A percentile compares a stretch with the other conserved stretches of the same genome.
phyloP scores from a whole-genome alignment of 2,329 filamentous ascomycete genomes.

The Neoascochyta sp. region DNA sequence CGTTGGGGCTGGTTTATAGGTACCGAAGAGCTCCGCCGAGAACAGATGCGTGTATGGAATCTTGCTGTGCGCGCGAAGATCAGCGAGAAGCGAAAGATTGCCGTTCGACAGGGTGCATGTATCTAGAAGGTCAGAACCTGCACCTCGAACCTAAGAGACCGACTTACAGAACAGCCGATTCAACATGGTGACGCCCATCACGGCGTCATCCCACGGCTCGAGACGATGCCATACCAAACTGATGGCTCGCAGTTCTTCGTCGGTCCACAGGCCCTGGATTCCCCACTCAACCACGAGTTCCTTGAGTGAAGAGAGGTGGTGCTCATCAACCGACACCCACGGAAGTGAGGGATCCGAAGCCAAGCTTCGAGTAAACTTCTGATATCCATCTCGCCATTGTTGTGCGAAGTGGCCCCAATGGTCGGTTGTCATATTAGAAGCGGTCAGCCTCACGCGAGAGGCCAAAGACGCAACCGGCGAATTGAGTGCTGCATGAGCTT shows the following conservation, averaged over 20 bases:
- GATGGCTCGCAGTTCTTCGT: constrained; percentile 36
- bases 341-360: constrained; percentile 42
- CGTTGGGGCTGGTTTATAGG: constrained; percentile 68
- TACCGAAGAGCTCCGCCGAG: constrained; percentile 66
- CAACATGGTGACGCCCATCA: constrained; percentile 55
- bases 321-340: constrained; percentile 70
- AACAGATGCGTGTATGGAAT: constrained; percentile 62
- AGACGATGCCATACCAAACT: constrained; percentile 70
- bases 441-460: constrained; percentile 46
- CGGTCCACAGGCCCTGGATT: constrained; percentile 57
- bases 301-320: constrained; percentile 62
- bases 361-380: constrained; percentile 55
- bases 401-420: constrained; percentile 66
- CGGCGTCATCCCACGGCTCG: constrained; percentile 64
- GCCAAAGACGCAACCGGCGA: constrained; percentile 46
- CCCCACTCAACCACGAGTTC: constrained; percentile 55
- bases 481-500: constrained; percentile 49
- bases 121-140: constrained; percentile 9
- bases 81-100: constrained; percentile 62
- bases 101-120: constrained; percentile 73
- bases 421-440: constrained; percentile 50
- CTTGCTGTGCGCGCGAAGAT: constrained; percentile 57
- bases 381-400: constrained; percentile 66
- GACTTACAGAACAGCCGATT: constrained; percentile 46
- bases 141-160: not conserved